phyloP scores from a whole-genome alignment of 768 basidiomycete genomes.

The Boletus edulis region DNA sequence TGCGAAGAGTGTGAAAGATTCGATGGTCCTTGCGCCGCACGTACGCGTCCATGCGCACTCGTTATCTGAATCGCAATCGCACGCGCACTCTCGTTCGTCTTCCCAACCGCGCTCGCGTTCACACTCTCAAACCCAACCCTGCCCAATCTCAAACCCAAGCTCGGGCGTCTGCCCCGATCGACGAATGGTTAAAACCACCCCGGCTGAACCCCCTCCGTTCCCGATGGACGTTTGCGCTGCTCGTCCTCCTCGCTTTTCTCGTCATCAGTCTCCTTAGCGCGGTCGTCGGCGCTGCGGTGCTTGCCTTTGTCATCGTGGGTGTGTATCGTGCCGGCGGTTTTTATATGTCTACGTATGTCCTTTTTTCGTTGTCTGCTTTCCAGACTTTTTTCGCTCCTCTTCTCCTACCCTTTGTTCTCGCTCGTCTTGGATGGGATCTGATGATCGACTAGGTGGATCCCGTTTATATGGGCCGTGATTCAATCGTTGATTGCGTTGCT shows the following conservation, averaged over 20 bases:
- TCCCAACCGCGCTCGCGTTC: neutral
- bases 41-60: neutral
- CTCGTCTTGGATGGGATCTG: no score
- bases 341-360: constrained; percentile 41
- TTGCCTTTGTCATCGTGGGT: constrained; percentile 38
- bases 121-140: neutral
- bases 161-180: neutral
- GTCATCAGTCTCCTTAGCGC: constrained; percentile 35
- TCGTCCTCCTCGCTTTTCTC: constrained; percentile 39
- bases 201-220: constrained; percentile 36
- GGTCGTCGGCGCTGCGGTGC: constrained; percentile 37
- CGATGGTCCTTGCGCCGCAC: constrained; percentile 1
- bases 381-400: no score
- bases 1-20: constrained; percentile 7
- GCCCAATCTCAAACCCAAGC: neutral
- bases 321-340: constrained; percentile 38
- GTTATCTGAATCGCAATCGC: neutral
- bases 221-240: constrained; percentile 37
- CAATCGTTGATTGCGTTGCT: constrained; percentile 40
- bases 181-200: constrained; percentile 13
- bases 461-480: constrained; percentile 41
- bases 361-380: neutral
- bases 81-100: neutral
- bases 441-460: constrained; percentile 32
- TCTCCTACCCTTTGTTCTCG: no score